A percentile compares a stretch with the other conserved stretches of the same genome.
Conservation (phyloP, 2,329 filamentous ascomycete species). For the Epichloe uncinata region DNA sequence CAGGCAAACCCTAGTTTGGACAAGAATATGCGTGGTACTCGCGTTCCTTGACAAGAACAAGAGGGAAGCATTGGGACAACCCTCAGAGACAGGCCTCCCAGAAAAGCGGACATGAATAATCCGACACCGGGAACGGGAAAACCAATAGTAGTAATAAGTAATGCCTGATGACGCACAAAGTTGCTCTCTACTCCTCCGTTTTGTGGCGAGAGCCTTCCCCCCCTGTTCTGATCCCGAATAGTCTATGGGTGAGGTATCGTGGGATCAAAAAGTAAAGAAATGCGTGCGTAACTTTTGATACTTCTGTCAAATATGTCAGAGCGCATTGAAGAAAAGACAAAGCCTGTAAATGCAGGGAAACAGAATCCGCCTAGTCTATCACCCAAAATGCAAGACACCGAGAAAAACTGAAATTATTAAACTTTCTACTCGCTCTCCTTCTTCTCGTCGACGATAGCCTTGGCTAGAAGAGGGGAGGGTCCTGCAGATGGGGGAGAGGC, state of each 20-base stretch:
- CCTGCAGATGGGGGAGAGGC: conserved; percentile 60
- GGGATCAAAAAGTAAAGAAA: conserved; percentile 20
- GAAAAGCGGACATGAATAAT: neutral
- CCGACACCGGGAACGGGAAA: conserved; percentile 1
- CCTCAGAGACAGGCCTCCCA: neutral
- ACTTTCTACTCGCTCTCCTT: conserved; percentile 35
- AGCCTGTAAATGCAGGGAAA: conserved; percentile 16
- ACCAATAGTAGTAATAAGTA: conserved; percentile 3
- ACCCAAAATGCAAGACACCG: conserved; percentile 33
- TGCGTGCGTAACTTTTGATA: conserved; percentile 32
- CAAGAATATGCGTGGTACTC: neutral
- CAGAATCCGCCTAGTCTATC: conserved; percentile 37
- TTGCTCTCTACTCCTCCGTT: conserved; percentile 12
- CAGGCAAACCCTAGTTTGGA: neutral
- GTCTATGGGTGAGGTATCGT: conserved; percentile 40
- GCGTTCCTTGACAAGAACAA: neutral
- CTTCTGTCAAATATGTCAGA: conserved; percentile 25
- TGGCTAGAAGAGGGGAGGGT: conserved; percentile 55
- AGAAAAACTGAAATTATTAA: conserved; percentile 14
- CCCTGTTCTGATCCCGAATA: conserved; percentile 17
- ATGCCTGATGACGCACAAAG: conserved; percentile 1
- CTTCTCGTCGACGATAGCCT: conserved; percentile 47
- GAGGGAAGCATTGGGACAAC: neutral
- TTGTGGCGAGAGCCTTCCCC: conserved; percentile 15
- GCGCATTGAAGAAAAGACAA: conserved; percentile 13